Conservation (phyloP, 31 red algal genomes). For the Bonnemaisonia californica region DNA sequence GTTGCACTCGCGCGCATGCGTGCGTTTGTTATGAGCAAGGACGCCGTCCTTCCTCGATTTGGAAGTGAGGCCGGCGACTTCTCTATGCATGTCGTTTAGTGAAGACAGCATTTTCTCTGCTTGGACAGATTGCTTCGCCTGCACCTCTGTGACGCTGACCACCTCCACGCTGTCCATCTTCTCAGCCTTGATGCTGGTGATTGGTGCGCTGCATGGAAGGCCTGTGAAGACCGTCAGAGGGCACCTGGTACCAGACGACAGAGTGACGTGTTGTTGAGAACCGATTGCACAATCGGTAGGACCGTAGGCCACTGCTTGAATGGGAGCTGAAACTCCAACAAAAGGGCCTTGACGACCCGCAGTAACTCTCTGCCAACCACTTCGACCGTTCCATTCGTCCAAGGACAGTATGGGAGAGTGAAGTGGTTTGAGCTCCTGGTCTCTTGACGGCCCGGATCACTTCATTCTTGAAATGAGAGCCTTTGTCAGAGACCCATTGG, state of each 20-base stretch:
- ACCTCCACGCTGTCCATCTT: not conserved
- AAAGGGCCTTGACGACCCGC: not conserved
- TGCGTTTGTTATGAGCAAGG: not conserved
- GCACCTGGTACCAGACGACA: not conserved
- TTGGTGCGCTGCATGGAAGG: not conserved
- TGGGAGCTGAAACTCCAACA: constrained; percentile 10
- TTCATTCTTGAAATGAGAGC: constrained; percentile 15
- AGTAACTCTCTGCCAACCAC: constrained; percentile 5
- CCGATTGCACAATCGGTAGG: constrained; percentile 44
- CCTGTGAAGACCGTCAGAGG: not conserved
- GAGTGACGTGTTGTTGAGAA: constrained; percentile 15
- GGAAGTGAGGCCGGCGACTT: not conserved
- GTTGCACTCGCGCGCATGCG: constrained; percentile 5
- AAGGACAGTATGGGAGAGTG: constrained; percentile 26
- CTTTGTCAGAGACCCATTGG: not conserved
- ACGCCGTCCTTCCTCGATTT: not conserved
- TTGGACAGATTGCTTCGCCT: not conserved
- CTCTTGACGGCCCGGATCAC: not conserved
- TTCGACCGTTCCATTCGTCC: constrained; percentile 31
- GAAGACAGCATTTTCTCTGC: not conserved
- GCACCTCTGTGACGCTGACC: not conserved
- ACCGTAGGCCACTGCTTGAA: not conserved
- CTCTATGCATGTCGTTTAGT: not conserved
- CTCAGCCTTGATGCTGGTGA: not conserved
- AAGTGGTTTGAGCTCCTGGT: constrained; percentile 22